Evolutionary conservation across 768 basidiomycete species (phyloP), one percentile per base, ranked within the genome.

Genomic region (Mrakia frigida): DNA sequence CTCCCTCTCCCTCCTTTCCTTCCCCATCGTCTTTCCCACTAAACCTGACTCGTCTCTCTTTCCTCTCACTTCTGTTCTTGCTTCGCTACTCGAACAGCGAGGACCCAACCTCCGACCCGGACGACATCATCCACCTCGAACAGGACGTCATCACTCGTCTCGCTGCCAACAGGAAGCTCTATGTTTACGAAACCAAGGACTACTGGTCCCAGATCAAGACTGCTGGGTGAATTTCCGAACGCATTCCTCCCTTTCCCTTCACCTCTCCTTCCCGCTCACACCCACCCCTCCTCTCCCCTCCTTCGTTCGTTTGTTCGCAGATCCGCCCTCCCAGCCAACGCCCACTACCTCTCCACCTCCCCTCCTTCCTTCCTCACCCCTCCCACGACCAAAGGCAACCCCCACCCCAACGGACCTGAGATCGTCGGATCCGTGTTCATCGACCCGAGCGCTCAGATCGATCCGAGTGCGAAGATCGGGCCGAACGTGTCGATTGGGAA

Each of bases 201-300:
- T 84, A 84, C 78, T 86, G 85, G 85, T 79, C 83, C 11, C 85
- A 85, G 78, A 85, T 86, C 81, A 86, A 86, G 82, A 82, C 82
- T 14, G 85, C 85, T 46, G 85, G 84, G 82, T 84, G 70, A 73
- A 82, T 82, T 53, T n/a, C n/a, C 21, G 43, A 2, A 10, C 46
- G 14, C 9, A 18, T 50, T 41, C 11, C 39, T 41, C 39, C 11
- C 39, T 41, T 11, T 41, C 11, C 39, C 39, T 41, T 41, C 39
- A 5, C 11, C 39, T 41, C 39, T 41, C 9, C 33, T 25, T 56
- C 39, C 25, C 39, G 41, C 28, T 33, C 35, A 13, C 50, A 10
- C 25, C 33, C 7, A 18, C 6, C 41, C 6, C 46, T 21, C 35
- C 1, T 31, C 25, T 25, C 3, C 52, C 61, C 37, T 65, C 5